These are phyloP conservation scores for Inga oerstediana DNA, from an alignment of 306 rosid genomes.

Conservation along the genomic window DNA sequence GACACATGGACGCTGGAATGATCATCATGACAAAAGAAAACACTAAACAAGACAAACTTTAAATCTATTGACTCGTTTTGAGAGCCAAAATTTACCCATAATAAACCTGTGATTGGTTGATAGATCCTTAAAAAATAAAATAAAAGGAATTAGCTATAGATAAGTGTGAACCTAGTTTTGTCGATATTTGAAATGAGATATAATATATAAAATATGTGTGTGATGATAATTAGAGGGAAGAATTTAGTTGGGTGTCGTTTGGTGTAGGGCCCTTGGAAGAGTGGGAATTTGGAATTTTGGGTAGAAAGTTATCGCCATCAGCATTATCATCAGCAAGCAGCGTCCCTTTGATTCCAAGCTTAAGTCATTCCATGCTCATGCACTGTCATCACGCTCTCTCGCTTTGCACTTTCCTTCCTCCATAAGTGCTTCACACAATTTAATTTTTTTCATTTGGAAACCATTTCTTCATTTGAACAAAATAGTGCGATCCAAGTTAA, in stretches of 20 bases:
- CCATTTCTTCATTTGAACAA: constrained; percentile 33
- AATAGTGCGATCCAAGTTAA: constrained; percentile 15
- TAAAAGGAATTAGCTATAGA: not conserved
- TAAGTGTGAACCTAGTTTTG: constrained; percentile 36
- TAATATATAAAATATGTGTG: not conserved
- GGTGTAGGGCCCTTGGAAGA: constrained; percentile 19
- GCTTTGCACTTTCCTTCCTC: not conserved
- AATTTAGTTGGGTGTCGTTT: constrained; percentile 13
- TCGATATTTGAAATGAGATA: constrained; percentile 33
- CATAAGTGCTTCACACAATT: not conserved
- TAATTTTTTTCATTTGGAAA: constrained; percentile 44
- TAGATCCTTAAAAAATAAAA: not conserved
- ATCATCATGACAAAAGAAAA: constrained; percentile 35
- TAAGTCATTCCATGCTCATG: constrained; percentile 66
- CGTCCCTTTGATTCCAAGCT: constrained; percentile 61
- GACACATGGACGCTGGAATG: constrained; percentile 23
- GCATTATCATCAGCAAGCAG: constrained; percentile 33
- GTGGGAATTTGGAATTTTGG: constrained; percentile 27
- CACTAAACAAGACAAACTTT: constrained; percentile 47
- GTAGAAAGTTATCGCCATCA: constrained; percentile 68
- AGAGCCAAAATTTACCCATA: constrained; percentile 44
- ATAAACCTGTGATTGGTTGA: constrained; percentile 36
- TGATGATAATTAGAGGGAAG: constrained; percentile 38
- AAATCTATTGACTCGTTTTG: constrained; percentile 47
- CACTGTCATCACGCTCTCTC: not conserved